Conservation (phyloP, 805 yeast genomes). For the Grigorovia yakushimaensis region DNA sequence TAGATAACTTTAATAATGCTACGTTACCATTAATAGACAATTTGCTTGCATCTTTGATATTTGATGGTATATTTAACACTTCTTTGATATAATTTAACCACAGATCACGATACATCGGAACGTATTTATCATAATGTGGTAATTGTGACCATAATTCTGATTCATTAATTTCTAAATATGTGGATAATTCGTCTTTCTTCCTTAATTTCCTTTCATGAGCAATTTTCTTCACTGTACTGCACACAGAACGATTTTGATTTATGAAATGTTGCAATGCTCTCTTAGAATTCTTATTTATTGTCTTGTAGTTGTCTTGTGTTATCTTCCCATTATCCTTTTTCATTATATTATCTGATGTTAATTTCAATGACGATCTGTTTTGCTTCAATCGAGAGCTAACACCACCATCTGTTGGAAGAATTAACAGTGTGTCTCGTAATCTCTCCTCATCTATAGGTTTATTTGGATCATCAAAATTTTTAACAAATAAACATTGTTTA, state of each 20-base stretch:
- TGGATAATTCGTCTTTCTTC: conserved; percentile 14
- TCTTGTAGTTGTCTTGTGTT: conserved; percentile 18
- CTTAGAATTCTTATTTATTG: conserved; percentile 25
- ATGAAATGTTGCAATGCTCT: conserved; percentile 23
- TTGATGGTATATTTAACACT: conserved; percentile 33
- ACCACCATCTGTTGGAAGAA: conserved; percentile 31
- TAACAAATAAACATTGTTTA: conserved; percentile 21
- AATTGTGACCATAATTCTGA: conserved; percentile 13
- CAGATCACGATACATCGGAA: conserved; percentile 42
- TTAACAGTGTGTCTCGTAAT: conserved; percentile 22
- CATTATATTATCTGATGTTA: conserved; percentile 6
- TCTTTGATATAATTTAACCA: conserved; percentile 68
- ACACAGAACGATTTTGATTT: conserved; percentile 14
- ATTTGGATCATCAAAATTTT: conserved; percentile 21
- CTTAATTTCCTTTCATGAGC: conserved; percentile 12
- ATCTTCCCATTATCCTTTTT: background rate
- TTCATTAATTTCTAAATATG: conserved; percentile 15
- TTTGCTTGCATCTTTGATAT: conserved; percentile 8
- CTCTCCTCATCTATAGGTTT: conserved; percentile 26
- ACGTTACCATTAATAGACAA: conserved; percentile 19
- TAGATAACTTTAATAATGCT: conserved; percentile 48
- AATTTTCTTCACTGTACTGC: conserved; percentile 20
- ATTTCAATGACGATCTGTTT: conserved; percentile 11
- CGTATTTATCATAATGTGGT: conserved; percentile 41
- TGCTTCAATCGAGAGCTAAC: conserved; percentile 15